These are phyloP conservation scores for Chlorencoelia australis DNA, from an alignment of 2,329 filamentous ascomycete genomes.

Conservation along the genomic window DNA sequence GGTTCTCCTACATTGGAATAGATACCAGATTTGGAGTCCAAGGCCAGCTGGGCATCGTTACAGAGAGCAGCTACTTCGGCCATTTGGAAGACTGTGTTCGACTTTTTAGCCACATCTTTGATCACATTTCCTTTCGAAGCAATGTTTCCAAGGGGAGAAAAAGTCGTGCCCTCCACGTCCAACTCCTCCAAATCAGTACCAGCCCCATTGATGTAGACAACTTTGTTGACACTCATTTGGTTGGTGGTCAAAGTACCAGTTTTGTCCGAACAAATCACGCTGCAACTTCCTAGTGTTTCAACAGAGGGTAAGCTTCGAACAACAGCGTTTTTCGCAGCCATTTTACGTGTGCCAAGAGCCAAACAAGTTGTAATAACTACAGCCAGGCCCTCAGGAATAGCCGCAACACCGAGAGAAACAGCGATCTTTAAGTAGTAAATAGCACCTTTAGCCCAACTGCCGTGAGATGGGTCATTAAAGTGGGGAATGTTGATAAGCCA, in stretches of 20 bases:
- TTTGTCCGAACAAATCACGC: conserved; percentile 98
- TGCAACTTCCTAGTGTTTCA: conserved; percentile 96
- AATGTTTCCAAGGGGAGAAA: conserved; percentile 72
- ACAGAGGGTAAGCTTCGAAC: conserved; percentile 94
- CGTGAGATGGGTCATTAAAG: conserved; percentile 90
- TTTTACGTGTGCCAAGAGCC: conserved; percentile 91
- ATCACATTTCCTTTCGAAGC: conserved; percentile 57
- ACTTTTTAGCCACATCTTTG: conserved; percentile 58
- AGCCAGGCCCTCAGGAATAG: conserved; percentile 93
- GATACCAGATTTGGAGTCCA: conserved; percentile 63
- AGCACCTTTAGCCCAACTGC: conserved; percentile 89
- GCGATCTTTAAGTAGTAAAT: conserved; percentile 99
- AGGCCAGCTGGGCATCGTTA: conserved; percentile 78
- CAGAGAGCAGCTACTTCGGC: conserved; percentile 64
- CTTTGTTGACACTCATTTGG: conserved; percentile 96
- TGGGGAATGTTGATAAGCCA: conserved; percentile 98
- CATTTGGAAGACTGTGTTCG: conserved; percentile 71
- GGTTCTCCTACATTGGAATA: conserved; percentile 87
- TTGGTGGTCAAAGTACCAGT: conserved; percentile 97
- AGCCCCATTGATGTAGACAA: conserved; percentile 70
- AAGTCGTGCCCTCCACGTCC: conserved; percentile 86
- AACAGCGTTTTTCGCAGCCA: conserved; percentile 97
- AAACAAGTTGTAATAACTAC: conserved; percentile 99
- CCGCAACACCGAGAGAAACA: conserved; percentile 92
- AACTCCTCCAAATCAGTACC: conserved; percentile 73